These are phyloP conservation scores for Nemania sp. DNA, from an alignment of 2,329 filamentous ascomycete genomes.

Conservation along the genomic window DNA sequence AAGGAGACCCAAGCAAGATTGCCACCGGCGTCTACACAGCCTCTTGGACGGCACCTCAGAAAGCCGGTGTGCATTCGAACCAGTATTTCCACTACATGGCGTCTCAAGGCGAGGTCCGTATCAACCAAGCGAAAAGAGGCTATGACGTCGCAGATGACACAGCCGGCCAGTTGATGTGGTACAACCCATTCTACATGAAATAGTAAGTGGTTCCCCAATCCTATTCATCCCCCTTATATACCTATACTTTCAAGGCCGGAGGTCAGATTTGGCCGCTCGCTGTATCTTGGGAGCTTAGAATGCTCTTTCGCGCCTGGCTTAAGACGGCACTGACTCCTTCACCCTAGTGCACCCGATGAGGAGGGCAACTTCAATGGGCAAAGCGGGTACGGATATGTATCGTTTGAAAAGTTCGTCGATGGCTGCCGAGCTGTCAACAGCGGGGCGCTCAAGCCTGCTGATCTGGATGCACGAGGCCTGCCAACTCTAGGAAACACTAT, in stretches of 20 bases:
- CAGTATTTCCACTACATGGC: slow-evolving; percentile 97
- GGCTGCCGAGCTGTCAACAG: slow-evolving; percentile 79
- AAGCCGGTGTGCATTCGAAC: slow-evolving; percentile 92
- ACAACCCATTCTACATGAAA: slow-evolving; percentile 95
- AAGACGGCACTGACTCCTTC: neutral
- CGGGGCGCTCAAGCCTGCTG: slow-evolving; percentile 69
- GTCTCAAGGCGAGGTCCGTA: slow-evolving; percentile 78
- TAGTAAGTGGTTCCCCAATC: slow-evolving; percentile 49
- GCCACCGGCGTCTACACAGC: slow-evolving; percentile 92
- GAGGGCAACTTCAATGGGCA: slow-evolving; percentile 93
- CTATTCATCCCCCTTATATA: neutral
- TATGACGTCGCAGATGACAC: slow-evolving; percentile 92
- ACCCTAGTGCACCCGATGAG: slow-evolving; percentile 72
- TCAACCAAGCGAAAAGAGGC: slow-evolving; percentile 91
- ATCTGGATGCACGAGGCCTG: slow-evolving; percentile 78
- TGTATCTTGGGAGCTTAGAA: neutral
- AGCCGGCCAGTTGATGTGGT: slow-evolving; percentile 73
- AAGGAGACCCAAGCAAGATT: slow-evolving; percentile 66
- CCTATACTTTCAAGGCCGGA: neutral
- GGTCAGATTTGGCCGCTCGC: neutral
- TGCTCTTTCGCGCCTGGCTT: neutral
- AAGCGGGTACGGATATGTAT: slow-evolving; percentile 89
- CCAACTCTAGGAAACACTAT: slow-evolving; percentile 89
- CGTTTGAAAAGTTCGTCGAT: slow-evolving; percentile 95
- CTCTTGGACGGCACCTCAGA: slow-evolving; percentile 91